A percentile compares a stretch with the other conserved stretches of the same genome.
These are phyloP conservation scores for Crotalaria pallida DNA, from an alignment of 306 rosid genomes.

Conservation along the genomic window DNA sequence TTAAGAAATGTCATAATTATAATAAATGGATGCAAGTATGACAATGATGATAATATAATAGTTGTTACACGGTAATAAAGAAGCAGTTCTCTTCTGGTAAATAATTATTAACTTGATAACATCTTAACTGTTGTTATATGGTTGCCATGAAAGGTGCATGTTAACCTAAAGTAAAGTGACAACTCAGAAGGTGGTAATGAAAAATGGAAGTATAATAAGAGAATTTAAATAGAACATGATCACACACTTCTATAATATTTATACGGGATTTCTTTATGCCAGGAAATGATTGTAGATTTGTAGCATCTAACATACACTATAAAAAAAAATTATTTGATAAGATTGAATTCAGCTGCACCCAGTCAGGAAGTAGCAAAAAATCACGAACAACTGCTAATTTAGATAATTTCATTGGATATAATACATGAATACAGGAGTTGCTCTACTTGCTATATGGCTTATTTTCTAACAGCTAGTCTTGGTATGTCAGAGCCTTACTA, in stretches of 20 bases:
- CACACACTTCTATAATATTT: not conserved
- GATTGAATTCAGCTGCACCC: not conserved
- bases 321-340: not conserved
- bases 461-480: not conserved
- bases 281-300: not conserved
- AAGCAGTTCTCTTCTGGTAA: not conserved
- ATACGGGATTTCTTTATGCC: conserved; percentile 1
- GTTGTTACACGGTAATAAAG: conserved; percentile 7
- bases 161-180: not conserved
- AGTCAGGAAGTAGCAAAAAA: not conserved
- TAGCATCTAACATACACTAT: not conserved
- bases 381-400: not conserved
- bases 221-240: not conserved
- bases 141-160: not conserved
- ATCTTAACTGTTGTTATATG: not conserved
- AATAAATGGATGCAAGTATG: conserved; percentile 10
- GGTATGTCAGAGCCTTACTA: not conserved
- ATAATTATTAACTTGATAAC: not conserved
- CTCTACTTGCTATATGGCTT: not conserved
- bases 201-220: not conserved
- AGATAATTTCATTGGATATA: not conserved
- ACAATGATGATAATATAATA: not conserved
- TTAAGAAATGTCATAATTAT: not conserved
- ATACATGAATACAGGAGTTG: not conserved
- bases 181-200: not conserved